These are phyloP conservation scores for Peronospora farinosa DNA, from an alignment of 352 stramenopile species.

Conservation along the genomic window DNA sequence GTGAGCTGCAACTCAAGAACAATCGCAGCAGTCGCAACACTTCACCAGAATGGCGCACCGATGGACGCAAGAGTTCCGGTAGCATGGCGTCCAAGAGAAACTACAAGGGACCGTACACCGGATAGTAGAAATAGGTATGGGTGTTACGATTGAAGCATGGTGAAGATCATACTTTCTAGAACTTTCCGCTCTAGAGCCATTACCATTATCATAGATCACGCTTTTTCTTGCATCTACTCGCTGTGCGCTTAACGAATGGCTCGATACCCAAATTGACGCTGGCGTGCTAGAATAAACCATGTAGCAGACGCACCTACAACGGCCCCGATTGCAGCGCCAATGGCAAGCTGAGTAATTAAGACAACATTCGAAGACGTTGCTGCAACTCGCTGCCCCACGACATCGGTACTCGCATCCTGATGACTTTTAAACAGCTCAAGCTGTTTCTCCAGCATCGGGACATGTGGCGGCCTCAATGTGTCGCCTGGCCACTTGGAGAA, in stretches of 20 bases:
- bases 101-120: slow-evolving; percentile 28
- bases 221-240: not conserved
- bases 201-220: slow-evolving; percentile 11
- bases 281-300: slow-evolving; percentile 26
- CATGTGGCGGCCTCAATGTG: slow-evolving; percentile 39
- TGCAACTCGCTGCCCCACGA: slow-evolving; percentile 6
- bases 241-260: slow-evolving; percentile 23
- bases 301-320: slow-evolving; percentile 29
- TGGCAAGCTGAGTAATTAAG: slow-evolving; percentile 25
- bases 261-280: slow-evolving; percentile 30
- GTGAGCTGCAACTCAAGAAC: slow-evolving; percentile 5
- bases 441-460: slow-evolving; percentile 36
- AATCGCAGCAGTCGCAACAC: slow-evolving; percentile 7
- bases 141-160: slow-evolving; percentile 3
- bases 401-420: slow-evolving; percentile 17
- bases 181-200: not conserved
- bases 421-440: slow-evolving; percentile 32
- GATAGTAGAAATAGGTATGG: slow-evolving; percentile 19
- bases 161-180: slow-evolving; percentile 3
- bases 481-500: slow-evolving; percentile 65
- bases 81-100: slow-evolving; percentile 17
- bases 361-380: slow-evolving; percentile 5
- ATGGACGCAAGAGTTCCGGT: slow-evolving; percentile 11
- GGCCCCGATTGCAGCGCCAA: slow-evolving; percentile 27
- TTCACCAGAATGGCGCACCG: slow-evolving; percentile 7